Evolutionary conservation across 352 stramenopile genomes (phyloP), one percentile per base, ranked within the genome.

Genomic region (Globisporangium acanthophoron): DNA sequence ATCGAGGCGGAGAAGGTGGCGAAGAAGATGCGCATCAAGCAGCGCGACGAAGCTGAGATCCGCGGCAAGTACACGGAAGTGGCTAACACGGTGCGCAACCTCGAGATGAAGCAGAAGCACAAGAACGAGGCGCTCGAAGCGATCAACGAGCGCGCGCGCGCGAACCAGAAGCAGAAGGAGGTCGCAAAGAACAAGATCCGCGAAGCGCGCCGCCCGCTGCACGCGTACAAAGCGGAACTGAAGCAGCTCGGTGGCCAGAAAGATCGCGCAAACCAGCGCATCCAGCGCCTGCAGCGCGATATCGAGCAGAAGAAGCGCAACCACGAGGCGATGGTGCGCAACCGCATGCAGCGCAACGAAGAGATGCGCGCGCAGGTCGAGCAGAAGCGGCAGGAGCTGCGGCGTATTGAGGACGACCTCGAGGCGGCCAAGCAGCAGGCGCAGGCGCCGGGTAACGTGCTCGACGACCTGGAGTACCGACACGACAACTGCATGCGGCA

Each of bases 101-200:
- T 92, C 12, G 78, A 88, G 54, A 59, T 47, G 13, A 84, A 89
- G 59, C 80, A 88, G 46, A 80, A 80, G 16, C 41, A 76, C 15
- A 87, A 87, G 47, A 91, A 90, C 54, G 70, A 85, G 21, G 62
- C 74, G 52, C 70, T 91, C 0, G 74, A 91, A 37, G 63, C 73
- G 27, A 65, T 87, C 5, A 84, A 74, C n/a, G 56, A 50, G 0
- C 68, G 73, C 1, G 72, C 74, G 20, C 65, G 57, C 0, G 70
- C 76, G 11, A 76, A 78, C 35, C 74, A 78, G 41, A 68, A 68
- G 18, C 62, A 74, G 21, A 78, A 86, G 46, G 69, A 83, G 49
- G 64, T 76, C 8, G 67, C 71, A 13, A 87, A 90, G 59, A 73
- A 84, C 33, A 65, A 59, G 13, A 90, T 92, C 16, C 76, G 76